Base-by-base conservation (phyloP, 305 asterid species). In the Fraxinus sp. region DNA sequence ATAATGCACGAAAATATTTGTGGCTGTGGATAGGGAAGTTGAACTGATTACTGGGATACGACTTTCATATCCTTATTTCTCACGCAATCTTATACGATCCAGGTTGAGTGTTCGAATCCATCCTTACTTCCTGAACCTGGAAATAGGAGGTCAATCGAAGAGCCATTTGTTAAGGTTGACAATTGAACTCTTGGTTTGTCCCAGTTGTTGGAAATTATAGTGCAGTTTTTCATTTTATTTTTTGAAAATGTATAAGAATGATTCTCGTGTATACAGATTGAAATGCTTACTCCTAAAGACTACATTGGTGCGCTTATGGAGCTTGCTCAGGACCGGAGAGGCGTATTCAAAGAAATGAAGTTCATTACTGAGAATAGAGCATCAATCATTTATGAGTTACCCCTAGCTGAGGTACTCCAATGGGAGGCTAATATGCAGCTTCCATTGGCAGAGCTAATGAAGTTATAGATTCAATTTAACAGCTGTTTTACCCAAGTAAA, bases 101-200 rank as follows among this genome's bases (percentile, higher is more conserved):
- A 95, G 99, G 91, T 93, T 84, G 97, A 94, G 88, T 94, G 98
- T 85, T 96, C 99, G 80, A 96, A 96, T 90, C 99, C 99, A 80
- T 91, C 98, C 78, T 86, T 90, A 83, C 97, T 96, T 87, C 99
- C 99, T 81, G 99, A 96, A 87, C 94, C 98, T 84, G 99, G 99
- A 82, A 91, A 83, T 82, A 91, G 98, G 87, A 88, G 78, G 86
- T 93, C 97, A 87, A 91, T 96, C 85, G 99, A 96, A 87, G 99
- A 96, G 91, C 99, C 99, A 14, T 81, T 83, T 89, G 99, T 94
- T 83, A 96, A 94, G 98, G 99, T 95, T 87, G 78, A 78, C 84
- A 76, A 73, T 32, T 36, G 13, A 20, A 46, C 32, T 30, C 33
- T 76, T 76, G 9, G 6, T 81, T 80, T 66, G 80, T 73, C 71